phyloP scores from a whole-genome alignment of 1,284 basidiomycete species.

The Ganoderma sinense region DNA sequence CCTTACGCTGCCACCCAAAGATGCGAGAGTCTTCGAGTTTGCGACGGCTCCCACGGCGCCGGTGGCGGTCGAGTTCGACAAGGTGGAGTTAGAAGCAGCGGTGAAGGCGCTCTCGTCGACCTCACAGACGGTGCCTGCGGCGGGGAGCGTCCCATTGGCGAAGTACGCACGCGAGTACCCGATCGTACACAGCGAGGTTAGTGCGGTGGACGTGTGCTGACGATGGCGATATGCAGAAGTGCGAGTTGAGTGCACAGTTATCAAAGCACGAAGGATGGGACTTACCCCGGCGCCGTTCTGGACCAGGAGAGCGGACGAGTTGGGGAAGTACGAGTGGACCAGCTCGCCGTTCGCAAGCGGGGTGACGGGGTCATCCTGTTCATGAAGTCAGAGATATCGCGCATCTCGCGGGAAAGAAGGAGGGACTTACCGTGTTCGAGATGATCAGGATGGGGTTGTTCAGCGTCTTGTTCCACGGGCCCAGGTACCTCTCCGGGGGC shows the following conservation, averaged over 20 bases:
- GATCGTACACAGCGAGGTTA: constrained; percentile 34
- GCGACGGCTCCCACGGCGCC: neutral
- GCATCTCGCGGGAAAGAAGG: neutral
- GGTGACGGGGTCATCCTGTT: constrained; percentile 38
- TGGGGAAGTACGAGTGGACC: constrained; percentile 32
- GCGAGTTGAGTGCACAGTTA: no score
- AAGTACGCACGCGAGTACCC: constrained; percentile 33
- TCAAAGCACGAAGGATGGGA: neutral
- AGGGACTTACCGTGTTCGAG: constrained; percentile 34
- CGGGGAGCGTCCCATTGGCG: constrained; percentile 38
- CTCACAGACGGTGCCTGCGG: constrained; percentile 34
- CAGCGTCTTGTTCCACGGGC: constrained; percentile 40
- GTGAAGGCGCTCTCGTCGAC: constrained; percentile 34
- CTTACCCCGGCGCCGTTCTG: constrained; percentile 39
- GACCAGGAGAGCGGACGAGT: constrained; percentile 34
- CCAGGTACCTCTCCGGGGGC: constrained; percentile 34
- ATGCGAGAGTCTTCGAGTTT: neutral
- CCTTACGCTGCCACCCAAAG: neutral
- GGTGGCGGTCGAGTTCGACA: neutral
- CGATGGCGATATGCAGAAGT: neutral
- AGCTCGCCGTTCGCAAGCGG: constrained; percentile 35
- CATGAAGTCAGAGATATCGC: no score
- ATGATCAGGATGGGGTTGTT: constrained; percentile 39
- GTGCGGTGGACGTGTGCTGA: constrained; percentile 35
- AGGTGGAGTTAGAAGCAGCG: neutral